phyloP scores from a whole-genome alignment of 148 eudicot genomes.

The Amaranthus cruentus region DNA sequence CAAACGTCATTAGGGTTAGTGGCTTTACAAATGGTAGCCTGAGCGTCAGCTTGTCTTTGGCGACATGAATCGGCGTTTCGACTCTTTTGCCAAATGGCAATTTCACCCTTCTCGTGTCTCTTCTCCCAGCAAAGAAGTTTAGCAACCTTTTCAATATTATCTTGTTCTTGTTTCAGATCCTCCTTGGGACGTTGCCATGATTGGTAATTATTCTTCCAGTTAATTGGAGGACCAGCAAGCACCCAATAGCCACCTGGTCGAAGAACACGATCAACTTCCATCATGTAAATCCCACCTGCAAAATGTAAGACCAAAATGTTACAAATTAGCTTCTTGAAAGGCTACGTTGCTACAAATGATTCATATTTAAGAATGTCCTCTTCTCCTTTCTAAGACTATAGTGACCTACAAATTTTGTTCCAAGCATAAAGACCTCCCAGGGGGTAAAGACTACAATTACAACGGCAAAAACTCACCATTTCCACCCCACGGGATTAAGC shows the following conservation, averaged over 20 bases:
- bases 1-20: slow-evolving; percentile 69
- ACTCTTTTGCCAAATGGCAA: slow-evolving; percentile 82
- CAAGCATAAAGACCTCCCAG: too few species aligned
- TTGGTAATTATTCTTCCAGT: slow-evolving; percentile 67
- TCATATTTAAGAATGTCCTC: too few species aligned
- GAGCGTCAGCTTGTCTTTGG: slow-evolving; percentile 44
- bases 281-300: slow-evolving; percentile 85
- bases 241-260: slow-evolving; percentile 99
- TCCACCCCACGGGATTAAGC: slow-evolving; percentile 57
- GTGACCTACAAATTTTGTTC: too few species aligned
- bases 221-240: slow-evolving; percentile 96
- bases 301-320: background rate
- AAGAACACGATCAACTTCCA: slow-evolving; percentile 94
- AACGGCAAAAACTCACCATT: slow-evolving; percentile 34
- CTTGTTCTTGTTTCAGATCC: slow-evolving; percentile 77
- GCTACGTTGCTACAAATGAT: too few species aligned
- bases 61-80: slow-evolving; percentile 55
- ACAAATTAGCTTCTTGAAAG: background rate
- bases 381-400: too few species aligned
- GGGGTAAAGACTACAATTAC: too few species aligned
- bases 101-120: slow-evolving; percentile 75
- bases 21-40: slow-evolving; percentile 54
- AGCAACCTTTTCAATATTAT: slow-evolving; percentile 78
- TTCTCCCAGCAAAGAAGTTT: slow-evolving; percentile 94
- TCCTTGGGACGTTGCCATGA: slow-evolving; percentile 86